Evolutionary conservation across 352 stramenopile species (phyloP).

Genomic region (Pythium aphanidermatum): DNA sequence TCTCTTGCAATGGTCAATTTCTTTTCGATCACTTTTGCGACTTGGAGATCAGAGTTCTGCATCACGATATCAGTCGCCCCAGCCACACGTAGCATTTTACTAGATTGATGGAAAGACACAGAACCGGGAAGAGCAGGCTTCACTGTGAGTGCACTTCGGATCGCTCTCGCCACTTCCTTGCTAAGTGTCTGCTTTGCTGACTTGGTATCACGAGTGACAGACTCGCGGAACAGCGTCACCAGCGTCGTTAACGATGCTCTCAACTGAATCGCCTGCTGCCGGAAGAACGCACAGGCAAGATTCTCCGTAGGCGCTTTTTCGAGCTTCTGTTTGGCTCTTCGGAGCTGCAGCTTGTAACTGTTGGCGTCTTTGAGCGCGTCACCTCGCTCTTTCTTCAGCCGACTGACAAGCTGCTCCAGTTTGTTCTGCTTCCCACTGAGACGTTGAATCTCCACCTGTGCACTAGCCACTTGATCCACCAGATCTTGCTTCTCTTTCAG

Average conservation of each 20-base stretch:
- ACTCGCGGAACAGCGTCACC: slow-evolving; percentile 35
- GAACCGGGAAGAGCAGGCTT: too few species aligned
- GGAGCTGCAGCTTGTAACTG: slow-evolving; percentile 53
- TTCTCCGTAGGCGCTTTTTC: slow-evolving; percentile 21
- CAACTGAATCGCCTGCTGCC: slow-evolving; percentile 31
- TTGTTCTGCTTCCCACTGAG: slow-evolving; percentile 32
- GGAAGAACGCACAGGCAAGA: slow-evolving; percentile 35
- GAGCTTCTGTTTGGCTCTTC: slow-evolving; percentile 36
- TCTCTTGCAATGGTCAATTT: slow-evolving; percentile 17
- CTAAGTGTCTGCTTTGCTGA: slow-evolving; percentile 49
- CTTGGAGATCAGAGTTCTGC: not conserved
- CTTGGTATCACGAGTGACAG: slow-evolving; percentile 49
- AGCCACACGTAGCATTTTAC: not conserved
- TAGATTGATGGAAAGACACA: too few species aligned
- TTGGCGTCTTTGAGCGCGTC: slow-evolving; percentile 50
- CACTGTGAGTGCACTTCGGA: slow-evolving; percentile 11
- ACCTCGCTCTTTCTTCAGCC: slow-evolving; percentile 42
- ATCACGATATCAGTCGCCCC: not conserved
- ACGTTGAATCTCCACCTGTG: slow-evolving; percentile 20
- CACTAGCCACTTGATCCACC: slow-evolving; percentile 15
- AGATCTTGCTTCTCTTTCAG: slow-evolving; percentile 32
- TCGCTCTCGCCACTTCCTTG: slow-evolving; percentile 32
- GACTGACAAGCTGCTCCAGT: slow-evolving; percentile 30
- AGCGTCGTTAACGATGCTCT: slow-evolving; percentile 33
- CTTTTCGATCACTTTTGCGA: slow-evolving; percentile 21